phyloP scores from a whole-genome alignment of 2,329 filamentous ascomycete genomes.

The Aureobasidium vineae region DNA sequence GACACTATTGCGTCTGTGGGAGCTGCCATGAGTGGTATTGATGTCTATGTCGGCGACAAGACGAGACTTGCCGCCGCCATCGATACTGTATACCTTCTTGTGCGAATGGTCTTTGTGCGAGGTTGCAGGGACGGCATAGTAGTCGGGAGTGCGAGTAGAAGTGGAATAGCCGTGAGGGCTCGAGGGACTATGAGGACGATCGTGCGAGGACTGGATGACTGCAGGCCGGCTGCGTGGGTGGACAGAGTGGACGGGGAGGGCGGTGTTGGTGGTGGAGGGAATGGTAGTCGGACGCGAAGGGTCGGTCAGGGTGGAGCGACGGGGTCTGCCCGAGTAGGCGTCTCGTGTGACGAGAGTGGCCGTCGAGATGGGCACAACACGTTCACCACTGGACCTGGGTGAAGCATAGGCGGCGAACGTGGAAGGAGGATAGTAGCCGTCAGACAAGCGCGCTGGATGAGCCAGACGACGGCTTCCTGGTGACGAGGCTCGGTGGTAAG shows the following conservation, averaged over 20 bases:
- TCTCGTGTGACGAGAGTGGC: slow-evolving; percentile 42
- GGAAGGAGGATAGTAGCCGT: slow-evolving; percentile 33
- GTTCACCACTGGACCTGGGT: slow-evolving; percentile 37
- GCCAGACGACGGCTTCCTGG: slow-evolving; percentile 39
- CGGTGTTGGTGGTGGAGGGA: slow-evolving; percentile 34
- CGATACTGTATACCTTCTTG: slow-evolving; percentile 52
- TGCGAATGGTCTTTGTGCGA: slow-evolving; percentile 45
- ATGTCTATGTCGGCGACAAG: slow-evolving; percentile 42
- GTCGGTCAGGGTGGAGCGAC: slow-evolving; percentile 46
- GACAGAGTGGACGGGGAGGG: slow-evolving; percentile 34
- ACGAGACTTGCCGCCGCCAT: slow-evolving; percentile 41
- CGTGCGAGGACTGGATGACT: slow-evolving; percentile 37
- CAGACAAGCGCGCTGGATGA: slow-evolving; percentile 36
- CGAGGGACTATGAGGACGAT: slow-evolving; percentile 45
- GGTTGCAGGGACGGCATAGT: slow-evolving; percentile 42
- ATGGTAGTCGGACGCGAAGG: slow-evolving; percentile 36
- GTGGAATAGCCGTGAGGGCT: slow-evolving; percentile 36
- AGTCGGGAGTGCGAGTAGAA: slow-evolving; percentile 34
- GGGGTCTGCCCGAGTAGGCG: slow-evolving; percentile 47
- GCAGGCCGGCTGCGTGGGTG: slow-evolving; percentile 39
- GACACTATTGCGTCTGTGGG: slow-evolving; percentile 34
- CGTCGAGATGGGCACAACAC: slow-evolving; percentile 41
- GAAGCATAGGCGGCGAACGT: slow-evolving; percentile 33
- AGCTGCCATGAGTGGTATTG: slow-evolving; percentile 34
- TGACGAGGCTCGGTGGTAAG: slow-evolving; percentile 38